Percentiles rank a stretch among this genome's conserved stretches.
phyloP scores from a whole-genome alignment of 1,284 basidiomycete species.

The Malassezia restricta region DNA sequence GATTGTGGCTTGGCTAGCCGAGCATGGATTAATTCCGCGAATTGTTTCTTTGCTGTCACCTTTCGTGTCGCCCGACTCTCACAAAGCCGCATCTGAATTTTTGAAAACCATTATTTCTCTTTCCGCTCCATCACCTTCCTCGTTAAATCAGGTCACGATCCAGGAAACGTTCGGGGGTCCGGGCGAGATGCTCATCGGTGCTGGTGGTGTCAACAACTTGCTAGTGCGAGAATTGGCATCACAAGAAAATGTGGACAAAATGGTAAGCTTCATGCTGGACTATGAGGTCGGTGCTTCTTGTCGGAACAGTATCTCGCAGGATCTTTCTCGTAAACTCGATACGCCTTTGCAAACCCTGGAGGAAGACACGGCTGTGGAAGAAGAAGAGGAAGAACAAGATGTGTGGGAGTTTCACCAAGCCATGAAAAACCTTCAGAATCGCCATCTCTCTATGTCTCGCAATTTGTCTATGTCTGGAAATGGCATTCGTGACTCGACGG shows the following conservation, averaged over 20 bases:
- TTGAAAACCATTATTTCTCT: conserved; percentile 90
- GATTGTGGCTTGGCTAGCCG: conserved; percentile 73
- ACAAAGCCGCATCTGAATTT: conserved; percentile 77
- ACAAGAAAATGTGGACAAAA: conserved; percentile 59
- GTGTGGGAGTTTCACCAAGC: conserved; percentile 24
- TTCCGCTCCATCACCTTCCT: conserved; percentile 72
- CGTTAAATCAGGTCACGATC: conserved; percentile 46
- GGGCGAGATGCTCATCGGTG: conserved; percentile 16
- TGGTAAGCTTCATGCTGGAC: conserved; percentile 69
- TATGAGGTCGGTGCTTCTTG: conserved; percentile 16
- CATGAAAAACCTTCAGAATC: conserved; percentile 12
- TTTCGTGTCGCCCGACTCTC: conserved; percentile 61
- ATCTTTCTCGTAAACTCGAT: neutral
- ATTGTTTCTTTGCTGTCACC: conserved; percentile 77
- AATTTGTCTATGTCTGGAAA: conserved; percentile 3
- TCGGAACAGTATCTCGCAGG: neutral
- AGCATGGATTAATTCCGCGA: conserved; percentile 67
- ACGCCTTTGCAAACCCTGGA: conserved; percentile 12
- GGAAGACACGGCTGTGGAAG: conserved; percentile 35
- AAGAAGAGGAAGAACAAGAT: conserved; percentile 40
- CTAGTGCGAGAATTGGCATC: conserved; percentile 82
- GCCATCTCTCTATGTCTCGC: conserved; percentile 1
- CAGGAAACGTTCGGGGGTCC: conserved; percentile 24
- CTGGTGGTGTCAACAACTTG: conserved; percentile 53
- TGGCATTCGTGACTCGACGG: conserved; percentile 34